A percentile compares a stretch with the other conserved stretches of the same genome.
Evolutionary conservation across 2,329 filamentous ascomycete genomes (phyloP).

Genomic region (Sporothrix protearum): DNA sequence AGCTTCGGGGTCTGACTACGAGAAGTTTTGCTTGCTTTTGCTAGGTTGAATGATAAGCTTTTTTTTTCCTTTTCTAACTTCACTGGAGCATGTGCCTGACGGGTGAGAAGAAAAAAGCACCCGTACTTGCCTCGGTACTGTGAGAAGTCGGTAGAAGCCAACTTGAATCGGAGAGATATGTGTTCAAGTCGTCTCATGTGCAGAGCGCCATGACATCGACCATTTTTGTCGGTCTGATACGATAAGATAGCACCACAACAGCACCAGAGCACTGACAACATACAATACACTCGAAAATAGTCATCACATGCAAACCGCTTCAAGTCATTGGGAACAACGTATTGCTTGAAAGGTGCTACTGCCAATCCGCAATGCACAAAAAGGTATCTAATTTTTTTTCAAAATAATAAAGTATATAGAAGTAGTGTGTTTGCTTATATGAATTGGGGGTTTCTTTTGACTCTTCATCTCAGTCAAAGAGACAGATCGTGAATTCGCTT

Average conservation of each 20-base stretch:
- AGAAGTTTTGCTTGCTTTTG: neutral
- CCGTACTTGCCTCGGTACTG: neutral
- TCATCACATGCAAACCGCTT: neutral
- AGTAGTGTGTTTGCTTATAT: slow-evolving; percentile 5
- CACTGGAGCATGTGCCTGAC: neutral
- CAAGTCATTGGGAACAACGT: neutral
- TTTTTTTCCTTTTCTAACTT: neutral
- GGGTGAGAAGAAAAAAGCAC: neutral
- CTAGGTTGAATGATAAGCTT: neutral
- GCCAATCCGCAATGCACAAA: neutral
- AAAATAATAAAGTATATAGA: neutral
- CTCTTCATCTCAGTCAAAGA: neutral
- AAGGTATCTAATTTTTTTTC: slow-evolving; percentile 7
- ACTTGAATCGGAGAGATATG: too few species aligned
- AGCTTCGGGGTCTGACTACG: neutral
- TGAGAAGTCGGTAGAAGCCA: too few species aligned
- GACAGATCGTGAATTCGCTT: neutral
- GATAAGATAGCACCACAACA: neutral
- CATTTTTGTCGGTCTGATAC: neutral
- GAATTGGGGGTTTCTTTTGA: neutral
- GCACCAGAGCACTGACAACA: too few species aligned
- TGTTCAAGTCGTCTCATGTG: neutral
- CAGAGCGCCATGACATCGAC: neutral
- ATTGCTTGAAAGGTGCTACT: neutral
- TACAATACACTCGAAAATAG: neutral